Conservation (phyloP, 495 filamentous ascomycete genomes). For the Melanomma pulvis-pyrius region DNA sequence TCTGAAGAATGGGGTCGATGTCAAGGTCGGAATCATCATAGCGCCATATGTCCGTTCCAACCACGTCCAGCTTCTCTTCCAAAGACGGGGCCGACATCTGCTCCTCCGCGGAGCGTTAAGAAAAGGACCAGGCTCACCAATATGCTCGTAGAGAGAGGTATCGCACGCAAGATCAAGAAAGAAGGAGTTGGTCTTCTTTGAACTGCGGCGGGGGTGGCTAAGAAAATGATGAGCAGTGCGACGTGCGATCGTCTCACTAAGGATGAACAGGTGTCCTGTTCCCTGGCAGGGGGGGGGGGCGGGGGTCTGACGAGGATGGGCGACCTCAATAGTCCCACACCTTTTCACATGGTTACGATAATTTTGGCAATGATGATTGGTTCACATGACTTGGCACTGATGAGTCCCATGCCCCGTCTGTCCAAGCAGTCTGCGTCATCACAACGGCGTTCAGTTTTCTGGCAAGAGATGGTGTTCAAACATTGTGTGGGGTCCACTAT, state of each 20-base stretch:
- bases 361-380: neutral
- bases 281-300: neutral
- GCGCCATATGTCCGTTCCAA: neutral
- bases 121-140: neutral
- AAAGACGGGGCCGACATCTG: neutral
- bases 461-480: too few species aligned
- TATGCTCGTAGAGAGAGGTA: neutral
- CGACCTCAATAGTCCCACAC: neutral
- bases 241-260: neutral
- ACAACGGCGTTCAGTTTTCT: too few species aligned
- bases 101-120: neutral
- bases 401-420: neutral
- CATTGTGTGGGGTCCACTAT: too few species aligned
- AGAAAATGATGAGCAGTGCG: too few species aligned
- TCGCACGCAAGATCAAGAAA: neutral
- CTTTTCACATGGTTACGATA: neutral
- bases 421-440: too few species aligned
- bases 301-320: neutral
- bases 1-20: neutral
- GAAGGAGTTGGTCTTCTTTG: neutral
- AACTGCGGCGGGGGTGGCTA: neutral
- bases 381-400: neutral
- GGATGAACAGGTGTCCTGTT: neutral
- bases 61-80: neutral
- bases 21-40: neutral